phyloP scores from a whole-genome alignment of 306 rosid genomes.

The Prunus mira region DNA sequence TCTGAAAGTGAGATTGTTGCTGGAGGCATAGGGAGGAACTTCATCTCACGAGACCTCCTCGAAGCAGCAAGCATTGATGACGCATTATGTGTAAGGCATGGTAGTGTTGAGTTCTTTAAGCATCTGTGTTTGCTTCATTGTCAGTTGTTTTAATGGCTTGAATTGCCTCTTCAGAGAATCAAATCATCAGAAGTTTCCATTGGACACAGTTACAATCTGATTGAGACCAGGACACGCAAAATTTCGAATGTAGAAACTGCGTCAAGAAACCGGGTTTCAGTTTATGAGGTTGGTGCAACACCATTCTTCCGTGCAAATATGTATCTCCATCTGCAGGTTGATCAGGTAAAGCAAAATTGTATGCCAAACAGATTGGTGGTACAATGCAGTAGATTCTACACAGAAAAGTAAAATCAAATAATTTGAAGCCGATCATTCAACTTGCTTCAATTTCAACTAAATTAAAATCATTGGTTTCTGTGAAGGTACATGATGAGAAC shows the following conservation, averaged over 20 bases:
- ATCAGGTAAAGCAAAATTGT: conserved; percentile 45
- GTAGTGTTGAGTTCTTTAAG: conserved; percentile 15
- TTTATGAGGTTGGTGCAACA: conserved; percentile 49
- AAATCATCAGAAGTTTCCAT: conserved; percentile 50
- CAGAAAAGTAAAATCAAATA: neutral
- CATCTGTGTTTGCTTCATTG: neutral
- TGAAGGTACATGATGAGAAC: conserved; percentile 65
- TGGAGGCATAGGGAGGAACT: conserved; percentile 74
- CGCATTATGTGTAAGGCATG: conserved; percentile 49
- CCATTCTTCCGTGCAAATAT: conserved; percentile 78
- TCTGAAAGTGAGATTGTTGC: conserved; percentile 58
- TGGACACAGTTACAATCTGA: conserved; percentile 67
- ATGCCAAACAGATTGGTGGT: neutral
- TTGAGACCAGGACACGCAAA: conserved; percentile 51
- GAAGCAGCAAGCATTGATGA: conserved; percentile 73
- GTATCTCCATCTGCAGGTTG: conserved; percentile 65
- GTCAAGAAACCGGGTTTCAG: conserved; percentile 57
- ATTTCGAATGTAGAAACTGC: conserved; percentile 77
- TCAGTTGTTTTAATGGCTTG: conserved; percentile 14
- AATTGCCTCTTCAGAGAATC: conserved; percentile 55
- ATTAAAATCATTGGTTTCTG: conserved; percentile 3
- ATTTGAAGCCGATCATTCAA: neutral
- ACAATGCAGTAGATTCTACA: neutral
- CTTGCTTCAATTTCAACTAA: neutral
- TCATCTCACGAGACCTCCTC: conserved; percentile 71